A percentile compares a stretch with the other conserved stretches of the same genome.
Evolutionary conservation across 257 asterid species (phyloP).

Genomic region (Rubia yunnanensis): DNA sequence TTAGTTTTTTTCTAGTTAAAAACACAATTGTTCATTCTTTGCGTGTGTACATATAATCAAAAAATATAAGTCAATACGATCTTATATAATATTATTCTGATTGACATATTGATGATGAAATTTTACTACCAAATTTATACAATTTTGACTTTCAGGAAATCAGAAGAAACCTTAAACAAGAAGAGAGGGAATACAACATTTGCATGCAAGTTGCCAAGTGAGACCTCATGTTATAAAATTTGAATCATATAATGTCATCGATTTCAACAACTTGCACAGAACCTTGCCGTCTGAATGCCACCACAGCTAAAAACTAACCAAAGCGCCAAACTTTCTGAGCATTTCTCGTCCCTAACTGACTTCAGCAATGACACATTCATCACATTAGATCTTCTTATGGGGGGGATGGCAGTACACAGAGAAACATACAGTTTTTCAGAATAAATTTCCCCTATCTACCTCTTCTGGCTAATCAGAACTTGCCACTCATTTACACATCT

Average conservation of each 20-base stretch:
- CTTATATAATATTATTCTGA: too few species aligned
- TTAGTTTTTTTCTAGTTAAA: too few species aligned
- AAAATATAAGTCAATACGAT: too few species aligned
- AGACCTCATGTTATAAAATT: too few species aligned
- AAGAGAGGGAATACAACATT: too few species aligned
- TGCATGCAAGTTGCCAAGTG: too few species aligned
- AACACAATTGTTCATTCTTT: too few species aligned
- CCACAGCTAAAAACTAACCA: background rate
- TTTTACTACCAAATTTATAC: too few species aligned
- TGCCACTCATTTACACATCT: conserved; percentile 29
- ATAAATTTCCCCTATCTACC: conserved; percentile 12
- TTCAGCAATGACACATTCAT: background rate
- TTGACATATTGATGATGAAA: too few species aligned
- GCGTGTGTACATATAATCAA: too few species aligned
- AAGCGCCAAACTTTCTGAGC: background rate
- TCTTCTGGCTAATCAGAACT: conserved; percentile 12
- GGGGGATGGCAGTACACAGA: background rate
- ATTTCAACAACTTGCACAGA: background rate
- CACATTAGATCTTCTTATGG: background rate
- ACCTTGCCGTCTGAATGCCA: background rate
- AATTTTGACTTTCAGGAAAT: too few species aligned
- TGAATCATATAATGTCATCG: background rate
- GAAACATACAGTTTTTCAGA: background rate
- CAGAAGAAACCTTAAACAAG: too few species aligned
- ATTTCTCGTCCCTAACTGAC: background rate